Conservation (phyloP, 1,284 basidiomycete genomes). For the Hymenochaete sp. region DNA sequence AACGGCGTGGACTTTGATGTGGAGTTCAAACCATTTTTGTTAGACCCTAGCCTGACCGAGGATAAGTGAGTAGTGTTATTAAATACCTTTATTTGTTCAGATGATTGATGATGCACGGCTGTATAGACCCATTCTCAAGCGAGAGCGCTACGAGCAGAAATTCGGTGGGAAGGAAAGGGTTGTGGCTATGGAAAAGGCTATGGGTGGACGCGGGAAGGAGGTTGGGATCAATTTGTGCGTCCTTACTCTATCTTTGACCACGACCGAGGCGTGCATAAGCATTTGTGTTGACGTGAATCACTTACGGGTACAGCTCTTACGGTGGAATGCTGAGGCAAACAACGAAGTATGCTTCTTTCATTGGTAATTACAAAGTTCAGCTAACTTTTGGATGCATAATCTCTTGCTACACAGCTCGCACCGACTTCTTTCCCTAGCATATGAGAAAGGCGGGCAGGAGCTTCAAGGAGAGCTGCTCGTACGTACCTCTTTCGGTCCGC, state of each 20-base stretch:
- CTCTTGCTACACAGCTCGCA: constrained; percentile 6
- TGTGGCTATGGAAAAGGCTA: constrained; percentile 10
- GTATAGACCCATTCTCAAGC: constrained; percentile 9
- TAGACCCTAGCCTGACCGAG: constrained; percentile 12
- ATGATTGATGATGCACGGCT: background rate
- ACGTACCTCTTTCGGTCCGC: background rate
- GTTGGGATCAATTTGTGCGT: constrained; percentile 17
- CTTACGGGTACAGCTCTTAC: constrained; percentile 7
- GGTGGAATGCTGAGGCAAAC: constrained; percentile 15
- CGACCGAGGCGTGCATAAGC: background rate
- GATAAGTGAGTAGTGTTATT: constrained; percentile 9
- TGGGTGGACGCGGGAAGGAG: constrained; percentile 12
- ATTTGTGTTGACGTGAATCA: background rate
- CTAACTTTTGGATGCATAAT: background rate
- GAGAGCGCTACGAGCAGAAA: constrained; percentile 6
- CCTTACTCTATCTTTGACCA: constrained; percentile 1
- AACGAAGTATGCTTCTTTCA: constrained; percentile 7
- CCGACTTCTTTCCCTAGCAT: constrained; percentile 12
- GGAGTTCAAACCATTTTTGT: constrained; percentile 14
- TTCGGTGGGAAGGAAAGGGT: constrained; percentile 12
- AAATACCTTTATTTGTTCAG: background rate
- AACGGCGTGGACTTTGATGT: constrained; percentile 10
- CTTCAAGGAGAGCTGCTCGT: constrained; percentile 12
- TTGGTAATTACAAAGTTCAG: background rate
- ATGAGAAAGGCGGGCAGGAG: constrained; percentile 13